These are phyloP conservation scores for Neostapfia colusana DNA, from an alignment of 176 grass and related monocot genomes.

Conservation along the genomic window DNA sequence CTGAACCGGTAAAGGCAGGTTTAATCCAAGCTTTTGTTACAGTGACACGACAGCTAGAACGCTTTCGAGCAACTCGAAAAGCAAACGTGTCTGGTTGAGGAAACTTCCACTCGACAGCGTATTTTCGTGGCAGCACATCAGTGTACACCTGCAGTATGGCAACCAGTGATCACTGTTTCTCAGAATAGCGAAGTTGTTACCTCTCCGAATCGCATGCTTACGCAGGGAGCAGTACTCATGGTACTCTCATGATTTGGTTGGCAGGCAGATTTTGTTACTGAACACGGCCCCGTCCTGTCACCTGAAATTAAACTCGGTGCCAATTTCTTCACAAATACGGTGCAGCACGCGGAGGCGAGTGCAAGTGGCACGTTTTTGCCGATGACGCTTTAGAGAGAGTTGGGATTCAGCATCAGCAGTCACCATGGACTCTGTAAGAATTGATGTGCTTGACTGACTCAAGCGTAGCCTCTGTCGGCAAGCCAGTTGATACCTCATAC, in stretches of 20 bases:
- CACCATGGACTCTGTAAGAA: background rate
- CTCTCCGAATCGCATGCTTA: background rate
- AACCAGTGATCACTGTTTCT: background rate
- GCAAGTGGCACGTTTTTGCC: background rate
- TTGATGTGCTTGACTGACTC: background rate
- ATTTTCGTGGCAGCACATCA: too few relatives aligned
- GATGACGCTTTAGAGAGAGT: background rate
- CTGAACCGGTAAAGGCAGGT: background rate
- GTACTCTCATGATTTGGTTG: background rate
- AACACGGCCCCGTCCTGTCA: background rate
- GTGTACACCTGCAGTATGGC: background rate
- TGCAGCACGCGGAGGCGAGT: background rate
- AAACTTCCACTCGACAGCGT: background rate
- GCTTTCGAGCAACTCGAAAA: background rate
- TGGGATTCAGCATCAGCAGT: background rate
- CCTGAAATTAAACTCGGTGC: background rate
- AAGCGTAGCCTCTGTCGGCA: background rate
- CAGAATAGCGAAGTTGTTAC: background rate
- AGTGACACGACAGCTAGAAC: conserved; percentile 3
- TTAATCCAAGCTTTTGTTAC: background rate
- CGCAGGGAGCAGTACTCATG: background rate
- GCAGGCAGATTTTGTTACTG: background rate
- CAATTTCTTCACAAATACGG: background rate
- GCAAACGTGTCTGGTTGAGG: background rate
- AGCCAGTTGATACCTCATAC: background rate